These are phyloP conservation scores for Podospora australis DNA, from an alignment of 495 filamentous ascomycete genomes.

Conservation along the genomic window DNA sequence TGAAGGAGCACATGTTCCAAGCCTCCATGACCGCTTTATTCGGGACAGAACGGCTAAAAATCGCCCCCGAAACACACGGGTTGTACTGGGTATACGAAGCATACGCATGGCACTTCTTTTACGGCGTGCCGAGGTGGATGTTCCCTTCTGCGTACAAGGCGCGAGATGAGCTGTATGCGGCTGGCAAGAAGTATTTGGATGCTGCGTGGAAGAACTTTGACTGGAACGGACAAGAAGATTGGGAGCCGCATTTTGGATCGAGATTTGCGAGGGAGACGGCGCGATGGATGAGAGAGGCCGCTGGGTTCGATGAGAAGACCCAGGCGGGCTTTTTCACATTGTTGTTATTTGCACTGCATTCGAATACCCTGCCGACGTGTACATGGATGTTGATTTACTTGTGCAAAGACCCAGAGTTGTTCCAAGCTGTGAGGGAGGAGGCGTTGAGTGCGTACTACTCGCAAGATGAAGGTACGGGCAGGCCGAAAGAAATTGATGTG, in stretches of 20 bases:
- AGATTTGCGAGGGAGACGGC: constrained; percentile 16
- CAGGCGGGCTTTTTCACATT: constrained; percentile 2
- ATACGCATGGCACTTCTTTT: constrained; percentile 5
- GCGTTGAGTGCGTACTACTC: constrained; percentile 5
- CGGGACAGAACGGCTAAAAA: constrained; percentile 15
- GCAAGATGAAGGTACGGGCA: constrained; percentile 6
- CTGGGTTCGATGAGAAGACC: constrained; percentile 8
- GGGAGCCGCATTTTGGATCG: constrained; percentile 25
- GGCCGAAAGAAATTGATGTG: constrained; percentile 13
- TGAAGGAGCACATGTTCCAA: constrained; percentile 14
- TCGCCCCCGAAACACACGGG: constrained; percentile 14
- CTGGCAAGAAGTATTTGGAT: constrained; percentile 1
- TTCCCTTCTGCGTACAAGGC: constrained; percentile 44
- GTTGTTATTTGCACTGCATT: constrained; percentile 2
- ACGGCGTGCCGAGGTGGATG: constrained; percentile 43
- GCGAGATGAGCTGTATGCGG: constrained; percentile 8
- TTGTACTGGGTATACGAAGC: constrained; percentile 20
- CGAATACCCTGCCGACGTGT: background rate
- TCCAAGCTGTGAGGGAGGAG: constrained; percentile 18
- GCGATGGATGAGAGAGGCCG: constrained; percentile 16
- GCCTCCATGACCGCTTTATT: constrained; percentile 12
- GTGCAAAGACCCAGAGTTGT: constrained; percentile 17
- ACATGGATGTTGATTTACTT: background rate
- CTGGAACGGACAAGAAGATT: constrained; percentile 18
- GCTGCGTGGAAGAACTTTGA: constrained; percentile 9